Percentiles rank a stretch among this genome's conserved stretches.
Conservation (phyloP, 805 yeast genomes). For the Nematodospora valgi region DNA sequence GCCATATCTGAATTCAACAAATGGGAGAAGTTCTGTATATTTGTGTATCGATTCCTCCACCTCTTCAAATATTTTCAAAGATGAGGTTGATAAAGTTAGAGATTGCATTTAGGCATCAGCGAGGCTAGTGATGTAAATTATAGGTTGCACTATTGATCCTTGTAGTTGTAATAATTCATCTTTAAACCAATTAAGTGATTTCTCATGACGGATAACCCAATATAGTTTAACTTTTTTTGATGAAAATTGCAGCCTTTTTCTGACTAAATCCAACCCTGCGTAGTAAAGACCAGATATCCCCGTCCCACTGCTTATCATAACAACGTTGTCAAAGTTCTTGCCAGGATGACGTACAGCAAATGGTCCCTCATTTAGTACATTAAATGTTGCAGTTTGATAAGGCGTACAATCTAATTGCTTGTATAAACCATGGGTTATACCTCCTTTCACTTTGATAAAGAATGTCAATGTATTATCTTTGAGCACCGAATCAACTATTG, state of each 20-base stretch:
- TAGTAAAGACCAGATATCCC: conserved; percentile 40
- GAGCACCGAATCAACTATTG: conserved; percentile 23
- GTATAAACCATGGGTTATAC: conserved; percentile 42
- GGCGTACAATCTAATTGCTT: conserved; percentile 23
- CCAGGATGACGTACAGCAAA: conserved; percentile 33
- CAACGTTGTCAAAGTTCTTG: conserved; percentile 25
- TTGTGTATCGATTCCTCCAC: not conserved
- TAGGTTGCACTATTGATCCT: conserved; percentile 30
- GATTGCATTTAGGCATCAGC: not conserved
- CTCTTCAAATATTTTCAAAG: not conserved
- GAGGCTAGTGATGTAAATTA: conserved; percentile 42
- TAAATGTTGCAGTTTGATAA: conserved; percentile 24
- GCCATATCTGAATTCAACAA: conserved; percentile 39
- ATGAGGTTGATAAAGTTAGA: no score
- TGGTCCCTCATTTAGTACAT: conserved; percentile 37
- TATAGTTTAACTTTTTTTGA: conserved; percentile 22
- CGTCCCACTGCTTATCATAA: conserved; percentile 37
- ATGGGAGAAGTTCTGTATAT: not conserved
- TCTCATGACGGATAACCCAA: conserved; percentile 41
- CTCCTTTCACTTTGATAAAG: conserved; percentile 49
- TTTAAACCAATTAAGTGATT: conserved; percentile 38
- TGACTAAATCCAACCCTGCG: conserved; percentile 26
- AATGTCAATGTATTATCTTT: conserved; percentile 41
- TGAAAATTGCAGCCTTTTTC: conserved; percentile 7
- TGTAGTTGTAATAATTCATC: conserved; percentile 32